phyloP scores from a whole-genome alignment of 345 rosid species.

The Barbarea vulgaris region DNA sequence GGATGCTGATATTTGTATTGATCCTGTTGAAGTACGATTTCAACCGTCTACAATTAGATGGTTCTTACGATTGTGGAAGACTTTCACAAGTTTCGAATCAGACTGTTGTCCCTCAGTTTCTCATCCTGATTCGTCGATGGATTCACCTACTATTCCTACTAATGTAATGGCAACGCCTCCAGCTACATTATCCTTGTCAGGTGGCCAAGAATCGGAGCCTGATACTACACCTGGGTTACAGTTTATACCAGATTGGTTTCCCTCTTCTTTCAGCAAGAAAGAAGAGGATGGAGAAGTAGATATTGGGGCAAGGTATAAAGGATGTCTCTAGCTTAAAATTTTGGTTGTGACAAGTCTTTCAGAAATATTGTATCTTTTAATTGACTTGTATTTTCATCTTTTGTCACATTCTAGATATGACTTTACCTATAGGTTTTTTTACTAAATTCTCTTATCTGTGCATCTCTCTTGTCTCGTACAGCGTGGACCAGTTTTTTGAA shows the following conservation, averaged over 20 bases:
- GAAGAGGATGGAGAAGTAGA: slow-evolving; percentile 60
- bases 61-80: slow-evolving; percentile 64
- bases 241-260: slow-evolving; percentile 87
- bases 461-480: slow-evolving; percentile 37
- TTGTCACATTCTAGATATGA: slow-evolving; percentile 18
- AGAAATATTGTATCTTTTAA: slow-evolving; percentile 15
- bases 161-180: slow-evolving; percentile 45
- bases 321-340: slow-evolving; percentile 18
- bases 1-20: slow-evolving; percentile 73
- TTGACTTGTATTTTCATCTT: slow-evolving; percentile 9
- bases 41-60: slow-evolving; percentile 73
- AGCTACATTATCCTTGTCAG: slow-evolving; percentile 41
- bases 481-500: slow-evolving; percentile 95
- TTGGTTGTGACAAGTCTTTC: slow-evolving; percentile 13
- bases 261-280: slow-evolving; percentile 45
- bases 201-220: slow-evolving; percentile 45
- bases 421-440: not conserved
- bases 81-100: slow-evolving; percentile 44
- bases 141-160: slow-evolving; percentile 37
- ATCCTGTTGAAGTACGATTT: slow-evolving; percentile 77
- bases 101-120: slow-evolving; percentile 53
- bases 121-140: slow-evolving; percentile 44
- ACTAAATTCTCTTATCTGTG: slow-evolving; percentile 15
- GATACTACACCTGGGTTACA: slow-evolving; percentile 57
- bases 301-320: slow-evolving; percentile 79